A percentile compares a stretch with the other conserved stretches of the same genome.
These are phyloP conservation scores for Wickerhamiella azymoides DNA, from an alignment of 805 yeast species.

Conservation along the genomic window DNA sequence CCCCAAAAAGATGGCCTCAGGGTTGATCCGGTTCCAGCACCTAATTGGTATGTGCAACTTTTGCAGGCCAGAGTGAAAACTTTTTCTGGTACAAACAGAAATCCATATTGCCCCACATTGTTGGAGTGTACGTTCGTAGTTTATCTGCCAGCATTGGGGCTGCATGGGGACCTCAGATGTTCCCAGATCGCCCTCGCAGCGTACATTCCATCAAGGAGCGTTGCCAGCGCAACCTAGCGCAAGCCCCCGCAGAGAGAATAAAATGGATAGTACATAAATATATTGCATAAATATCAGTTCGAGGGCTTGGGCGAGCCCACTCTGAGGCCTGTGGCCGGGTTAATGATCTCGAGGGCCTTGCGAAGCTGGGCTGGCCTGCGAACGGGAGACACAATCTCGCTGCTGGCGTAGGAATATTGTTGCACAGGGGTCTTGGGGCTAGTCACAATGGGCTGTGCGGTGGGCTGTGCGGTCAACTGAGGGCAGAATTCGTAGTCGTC, in stretches of 20 bases:
- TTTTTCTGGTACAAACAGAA: background rate
- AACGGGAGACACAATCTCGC: conserved; percentile 3
- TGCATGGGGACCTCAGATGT: too few relatives aligned
- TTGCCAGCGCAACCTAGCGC: background rate
- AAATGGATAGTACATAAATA: background rate
- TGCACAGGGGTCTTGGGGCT: background rate
- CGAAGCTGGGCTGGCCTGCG: conserved; percentile 13
- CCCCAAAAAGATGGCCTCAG: background rate
- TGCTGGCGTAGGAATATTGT: background rate
- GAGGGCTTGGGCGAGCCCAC: conserved; percentile 18
- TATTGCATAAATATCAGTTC: conserved; percentile 4
- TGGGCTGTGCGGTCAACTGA: conserved; percentile 16
- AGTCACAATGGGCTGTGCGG: background rate
- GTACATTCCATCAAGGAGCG: background rate
- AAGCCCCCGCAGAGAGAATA: background rate
- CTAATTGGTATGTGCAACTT: background rate
- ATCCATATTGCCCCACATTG: background rate
- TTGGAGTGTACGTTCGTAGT: too few relatives aligned
- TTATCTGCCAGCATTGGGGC: too few relatives aligned
- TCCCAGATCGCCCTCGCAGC: too few relatives aligned
- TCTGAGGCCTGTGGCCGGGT: conserved; percentile 21
- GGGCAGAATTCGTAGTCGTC: conserved; percentile 66
- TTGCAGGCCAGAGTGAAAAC: background rate
- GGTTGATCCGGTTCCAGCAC: background rate
- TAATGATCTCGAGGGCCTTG: conserved; percentile 18